Evolutionary conservation across 805 yeast genomes (phyloP), one percentile per base, ranked within the genome.

Genomic region (Metschnikowia reukaufii): DNA sequence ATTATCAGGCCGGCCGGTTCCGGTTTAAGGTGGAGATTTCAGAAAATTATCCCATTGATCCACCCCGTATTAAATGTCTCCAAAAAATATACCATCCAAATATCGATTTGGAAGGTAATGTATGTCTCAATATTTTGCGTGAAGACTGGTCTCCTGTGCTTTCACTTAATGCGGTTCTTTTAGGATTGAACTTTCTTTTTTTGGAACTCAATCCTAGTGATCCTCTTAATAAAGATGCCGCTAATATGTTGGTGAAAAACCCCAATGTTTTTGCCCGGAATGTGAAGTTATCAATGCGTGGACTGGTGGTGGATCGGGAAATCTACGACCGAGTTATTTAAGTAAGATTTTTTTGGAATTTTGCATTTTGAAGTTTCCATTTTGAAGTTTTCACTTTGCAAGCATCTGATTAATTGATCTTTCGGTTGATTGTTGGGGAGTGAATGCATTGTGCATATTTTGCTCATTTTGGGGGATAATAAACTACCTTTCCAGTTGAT

Each of bases 131-230:
- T 62, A 91, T 92, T 30, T 72, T 92, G 49, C 73, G 98, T 56
- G 96, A 91, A 63, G 98, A 92, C 64, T 92, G 99, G 99, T 83
- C 90, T 23, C 98, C 99, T 0, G 96, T 90, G 0, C 72, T 92
- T 55, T 87, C 86, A 48, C 69, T 92, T 60, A 88, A 86, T 61
- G 76, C 91, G 4, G 83, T 92, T 7, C 74, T 91, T 46, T 83
- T 91, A 33, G 98, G 99, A 0, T 73, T 92, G 44, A 79, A 90
- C 58, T 90, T 85, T 61, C 74, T 92, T 50, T 90, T 92, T 57
- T 68, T 88, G 44, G 97, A 92, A 56, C 96, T 97, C 6, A 92
- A 89, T 62, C 85, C 96, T 1, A 83, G 82, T 51, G 98, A 92
- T 63, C 98, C 98, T 3, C 76, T 92, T 57, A 94, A 94, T 64